Base-by-base conservation (phyloP, 2,329 filamentous ascomycete genomes). In the Calonectria hongkongensis region DNA sequence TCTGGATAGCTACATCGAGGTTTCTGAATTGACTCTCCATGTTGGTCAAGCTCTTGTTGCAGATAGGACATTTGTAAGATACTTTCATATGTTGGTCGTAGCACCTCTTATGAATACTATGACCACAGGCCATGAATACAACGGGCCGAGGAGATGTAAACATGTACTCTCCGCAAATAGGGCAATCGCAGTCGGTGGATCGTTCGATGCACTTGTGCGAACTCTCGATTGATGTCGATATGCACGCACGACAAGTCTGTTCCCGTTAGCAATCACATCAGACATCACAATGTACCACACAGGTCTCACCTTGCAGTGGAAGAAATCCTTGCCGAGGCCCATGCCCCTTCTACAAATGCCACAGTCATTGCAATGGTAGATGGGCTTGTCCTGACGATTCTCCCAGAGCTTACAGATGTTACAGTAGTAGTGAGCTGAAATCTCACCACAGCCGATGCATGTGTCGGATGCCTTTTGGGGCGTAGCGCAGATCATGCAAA, bases 21-120 rank as follows among this genome's bases (percentile, higher is more conserved):
- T 97, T 97, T 62, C 95, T 92, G 86, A 98, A 99, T 78, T 97
- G 94, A 45, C 94, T 91, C 81, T 98, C 96, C 96, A 99, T 99
- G 81, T 98, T 98, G 76, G 95, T 92, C n/a, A 98, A 93, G 75
- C 94, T 98, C 84, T 97, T 98, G 86, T 94, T 98, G 89, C 97
- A 99, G 62, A 98, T 95, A 0, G 96, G 97, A 80, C 97, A 99
- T 81, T 96, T 97, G 86, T 98, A 99, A 7, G 96, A 97, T 4
- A 92, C 92, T 79, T 93, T 93, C 88, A 97, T 96, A 82, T 98
- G 94, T 78, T 97, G 91, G 56, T 94, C 91, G 81, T 98, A 97
- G 85, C 97, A 99, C 71, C 91, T 91, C 79, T 94, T 93, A 84
- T 99, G 97, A 82, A 99, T 97, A 81, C 96, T 97, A 83, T 99